Conservation (phyloP, 495 filamentous ascomycete genomes). For the Aspergillus nanangensis region DNA sequence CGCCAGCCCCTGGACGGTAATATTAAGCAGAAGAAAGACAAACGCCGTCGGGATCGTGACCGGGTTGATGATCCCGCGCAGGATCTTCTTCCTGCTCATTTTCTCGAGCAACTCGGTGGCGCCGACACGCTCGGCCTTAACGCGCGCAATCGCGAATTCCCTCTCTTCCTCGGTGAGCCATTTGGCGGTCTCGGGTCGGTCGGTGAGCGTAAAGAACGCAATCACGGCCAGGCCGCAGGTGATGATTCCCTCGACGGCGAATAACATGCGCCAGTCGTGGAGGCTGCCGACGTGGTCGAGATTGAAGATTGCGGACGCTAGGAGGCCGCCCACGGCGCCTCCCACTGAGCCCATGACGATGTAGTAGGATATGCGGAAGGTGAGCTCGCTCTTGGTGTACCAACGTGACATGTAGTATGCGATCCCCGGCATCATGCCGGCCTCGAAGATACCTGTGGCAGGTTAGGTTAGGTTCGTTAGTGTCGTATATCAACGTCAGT, state of each 20-base stretch:
- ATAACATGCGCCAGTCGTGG: slow-evolving; percentile 65
- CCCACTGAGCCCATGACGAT: slow-evolving; percentile 60
- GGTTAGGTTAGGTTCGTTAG: no score
- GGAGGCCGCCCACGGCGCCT: slow-evolving; percentile 65
- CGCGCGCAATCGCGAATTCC: slow-evolving; percentile 54
- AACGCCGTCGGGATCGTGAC: slow-evolving; percentile 41
- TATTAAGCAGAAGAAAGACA: slow-evolving; percentile 51
- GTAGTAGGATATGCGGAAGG: slow-evolving; percentile 52
- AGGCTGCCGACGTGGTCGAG: slow-evolving; percentile 40
- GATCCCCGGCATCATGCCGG: slow-evolving; percentile 69
- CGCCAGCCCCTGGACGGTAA: slow-evolving; percentile 52
- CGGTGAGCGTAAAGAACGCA: slow-evolving; percentile 59
- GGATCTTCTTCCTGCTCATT: slow-evolving; percentile 36
- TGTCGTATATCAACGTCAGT: no score
- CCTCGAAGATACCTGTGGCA: slow-evolving; percentile 64
- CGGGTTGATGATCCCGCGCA: slow-evolving; percentile 47
- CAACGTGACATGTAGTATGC: slow-evolving; percentile 68
- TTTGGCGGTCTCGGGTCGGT: slow-evolving; percentile 58
- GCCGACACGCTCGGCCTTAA: slow-evolving; percentile 59
- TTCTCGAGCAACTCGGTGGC: slow-evolving; percentile 57
- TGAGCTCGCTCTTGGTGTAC: slow-evolving; percentile 64
- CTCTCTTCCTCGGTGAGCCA: slow-evolving; percentile 65
- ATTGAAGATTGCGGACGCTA: slow-evolving; percentile 54
- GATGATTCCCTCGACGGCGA: slow-evolving; percentile 72
- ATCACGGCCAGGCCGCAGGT: slow-evolving; percentile 54